Conservation (phyloP, 78 protist genomes). For the Tieghemostelium lacteum region DNA sequence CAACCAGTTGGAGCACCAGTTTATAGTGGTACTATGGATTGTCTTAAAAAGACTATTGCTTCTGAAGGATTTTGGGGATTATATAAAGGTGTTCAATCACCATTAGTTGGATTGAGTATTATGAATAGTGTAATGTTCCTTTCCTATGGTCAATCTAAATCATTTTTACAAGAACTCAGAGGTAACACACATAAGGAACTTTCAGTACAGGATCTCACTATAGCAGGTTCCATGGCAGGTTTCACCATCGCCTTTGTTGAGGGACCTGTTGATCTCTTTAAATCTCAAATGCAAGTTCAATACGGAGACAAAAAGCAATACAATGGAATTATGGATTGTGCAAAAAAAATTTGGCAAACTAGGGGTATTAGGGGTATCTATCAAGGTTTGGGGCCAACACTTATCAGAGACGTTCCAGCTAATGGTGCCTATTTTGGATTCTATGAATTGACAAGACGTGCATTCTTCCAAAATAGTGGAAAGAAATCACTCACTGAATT, state of each 20-base stretch:
- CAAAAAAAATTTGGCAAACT: conserved; percentile 33
- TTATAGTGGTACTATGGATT: conserved; percentile 77
- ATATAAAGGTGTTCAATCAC: conserved; percentile 85
- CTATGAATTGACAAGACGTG: conserved; percentile 41
- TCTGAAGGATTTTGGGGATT: conserved; percentile 81
- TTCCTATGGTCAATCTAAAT: conserved; percentile 77
- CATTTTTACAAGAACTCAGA: conserved; percentile 17
- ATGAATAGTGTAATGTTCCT: conserved; percentile 79
- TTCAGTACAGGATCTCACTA: conserved; percentile 9
- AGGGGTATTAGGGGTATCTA: conserved; percentile 71
- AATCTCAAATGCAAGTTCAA: conserved; percentile 79
- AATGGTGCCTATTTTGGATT: conserved; percentile 76
- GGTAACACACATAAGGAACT: conserved; percentile 7
- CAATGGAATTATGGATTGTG: conserved; percentile 51
- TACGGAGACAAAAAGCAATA: conserved; percentile 23
- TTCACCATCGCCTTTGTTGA: conserved; percentile 65
- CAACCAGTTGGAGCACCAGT: conserved; percentile 78
- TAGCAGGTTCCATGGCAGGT: conserved; percentile 80
- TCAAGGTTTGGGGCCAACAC: conserved; percentile 75
- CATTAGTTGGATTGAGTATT: conserved; percentile 74
- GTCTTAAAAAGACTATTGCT: conserved; percentile 65
- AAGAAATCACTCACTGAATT: not conserved
- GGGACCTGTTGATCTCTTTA: conserved; percentile 79
- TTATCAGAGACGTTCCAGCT: conserved; percentile 75
- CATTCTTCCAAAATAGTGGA: not conserved